Conservation (phyloP, 2,329 filamentous ascomycete species). For the Pseudogymnoascus sp. region DNA sequence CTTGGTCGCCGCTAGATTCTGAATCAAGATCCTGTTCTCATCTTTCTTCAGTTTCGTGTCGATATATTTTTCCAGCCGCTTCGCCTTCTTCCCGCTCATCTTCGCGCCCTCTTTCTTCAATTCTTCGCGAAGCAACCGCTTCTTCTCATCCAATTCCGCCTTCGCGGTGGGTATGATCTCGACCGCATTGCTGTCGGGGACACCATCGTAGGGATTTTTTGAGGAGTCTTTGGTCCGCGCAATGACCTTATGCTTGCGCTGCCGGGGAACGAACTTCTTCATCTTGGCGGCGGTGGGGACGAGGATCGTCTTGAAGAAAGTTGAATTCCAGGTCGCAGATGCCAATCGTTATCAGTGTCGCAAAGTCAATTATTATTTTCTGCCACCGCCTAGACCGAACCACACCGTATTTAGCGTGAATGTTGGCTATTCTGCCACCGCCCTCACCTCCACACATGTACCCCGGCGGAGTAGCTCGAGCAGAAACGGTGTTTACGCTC, state of each 20-base stretch:
- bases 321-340: not conserved
- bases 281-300: conserved; percentile 8
- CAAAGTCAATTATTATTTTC: conserved; percentile 8
- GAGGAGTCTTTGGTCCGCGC: conserved; percentile 50
- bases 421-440: not conserved
- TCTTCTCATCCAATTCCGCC: conserved; percentile 43
- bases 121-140: conserved; percentile 46
- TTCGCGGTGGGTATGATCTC: conserved; percentile 43
- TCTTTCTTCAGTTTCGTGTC: conserved; percentile 93
- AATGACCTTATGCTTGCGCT: conserved; percentile 61
- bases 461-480: not conserved
- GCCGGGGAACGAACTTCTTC: conserved; percentile 51
- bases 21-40: conserved; percentile 75
- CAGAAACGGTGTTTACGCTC: not conserved
- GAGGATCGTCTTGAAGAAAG: conserved; percentile 6
- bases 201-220: conserved; percentile 31
- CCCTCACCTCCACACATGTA: conserved; percentile 5
- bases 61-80: conserved; percentile 60
- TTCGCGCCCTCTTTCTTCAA: conserved; percentile 44
- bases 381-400: not conserved
- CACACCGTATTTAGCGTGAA: not conserved
- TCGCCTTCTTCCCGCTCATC: conserved; percentile 57
- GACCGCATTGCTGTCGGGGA: conserved; percentile 45
- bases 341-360: conserved; percentile 7
- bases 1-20: conserved; percentile 69